Conservation (phyloP, 2,329 filamentous ascomycete species). For the Alternaria triticina region DNA sequence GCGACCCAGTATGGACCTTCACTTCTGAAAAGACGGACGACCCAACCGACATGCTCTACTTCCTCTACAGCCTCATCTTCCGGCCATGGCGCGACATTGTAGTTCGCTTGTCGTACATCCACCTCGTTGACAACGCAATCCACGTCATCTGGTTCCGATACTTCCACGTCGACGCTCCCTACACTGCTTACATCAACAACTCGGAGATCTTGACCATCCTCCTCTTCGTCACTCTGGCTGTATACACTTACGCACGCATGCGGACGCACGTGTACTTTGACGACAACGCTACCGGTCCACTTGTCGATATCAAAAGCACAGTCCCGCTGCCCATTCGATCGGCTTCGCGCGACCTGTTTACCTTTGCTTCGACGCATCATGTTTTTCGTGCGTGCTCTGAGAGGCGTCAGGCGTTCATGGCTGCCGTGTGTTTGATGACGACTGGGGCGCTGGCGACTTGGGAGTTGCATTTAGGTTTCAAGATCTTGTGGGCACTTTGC, state of each 20-base stretch:
- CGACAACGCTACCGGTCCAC: background rate
- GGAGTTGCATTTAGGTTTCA: background rate
- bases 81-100: background rate
- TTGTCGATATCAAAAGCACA: background rate
- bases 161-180: background rate
- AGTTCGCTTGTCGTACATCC: background rate
- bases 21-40: background rate
- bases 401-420: background rate
- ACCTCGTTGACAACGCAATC: background rate
- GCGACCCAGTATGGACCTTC: background rate
- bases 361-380: background rate
- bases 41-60: no score
- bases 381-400: background rate
- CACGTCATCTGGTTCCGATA: background rate
- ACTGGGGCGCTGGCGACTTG: background rate
- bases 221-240: background rate
- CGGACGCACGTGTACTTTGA: background rate
- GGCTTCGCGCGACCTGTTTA: background rate
- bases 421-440: background rate
- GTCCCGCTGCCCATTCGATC: background rate
- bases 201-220: background rate
- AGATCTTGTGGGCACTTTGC: no score
- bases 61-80: background rate
- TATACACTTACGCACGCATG: background rate
- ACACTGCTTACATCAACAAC: conserved; percentile 1